phyloP scores from a whole-genome alignment of 2,329 filamentous ascomycete genomes.

The Geosmithia morbida region DNA sequence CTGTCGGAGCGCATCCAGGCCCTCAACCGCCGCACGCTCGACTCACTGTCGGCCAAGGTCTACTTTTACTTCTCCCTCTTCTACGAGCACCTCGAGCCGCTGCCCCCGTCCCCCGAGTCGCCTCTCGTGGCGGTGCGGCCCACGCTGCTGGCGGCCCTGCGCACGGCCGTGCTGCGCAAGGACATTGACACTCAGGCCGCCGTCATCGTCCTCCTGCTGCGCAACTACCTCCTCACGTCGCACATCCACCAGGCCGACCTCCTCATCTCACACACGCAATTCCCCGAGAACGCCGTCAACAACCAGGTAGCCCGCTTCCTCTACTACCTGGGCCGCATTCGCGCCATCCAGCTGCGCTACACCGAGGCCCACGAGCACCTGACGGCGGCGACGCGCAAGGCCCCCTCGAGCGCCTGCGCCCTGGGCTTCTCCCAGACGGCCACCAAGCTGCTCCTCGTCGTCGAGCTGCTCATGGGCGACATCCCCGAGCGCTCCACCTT shows the following conservation, averaged over 20 bases:
- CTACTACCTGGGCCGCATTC: slow-evolving; percentile 93
- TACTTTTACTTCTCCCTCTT: slow-evolving; percentile 98
- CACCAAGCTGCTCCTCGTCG: slow-evolving; percentile 89
- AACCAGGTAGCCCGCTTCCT: slow-evolving; percentile 96
- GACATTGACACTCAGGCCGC: slow-evolving; percentile 95
- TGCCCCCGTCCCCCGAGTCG: slow-evolving; percentile 79
- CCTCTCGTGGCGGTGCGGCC: slow-evolving; percentile 78
- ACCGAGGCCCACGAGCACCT: slow-evolving; percentile 94
- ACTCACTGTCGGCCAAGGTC: slow-evolving; percentile 84
- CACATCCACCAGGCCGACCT: slow-evolving; percentile 96
- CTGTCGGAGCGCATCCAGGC: slow-evolving; percentile 75
- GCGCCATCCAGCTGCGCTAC: slow-evolving; percentile 91
- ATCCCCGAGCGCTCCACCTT: slow-evolving; percentile 93
- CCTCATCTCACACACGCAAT: slow-evolving; percentile 88
- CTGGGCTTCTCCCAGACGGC: slow-evolving; percentile 92
- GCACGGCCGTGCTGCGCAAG: slow-evolving; percentile 92
- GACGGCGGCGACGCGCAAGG: slow-evolving; percentile 86
- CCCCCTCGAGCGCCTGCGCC: slow-evolving; percentile 76
- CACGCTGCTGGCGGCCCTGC: slow-evolving; percentile 71
- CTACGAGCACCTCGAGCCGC: slow-evolving; percentile 76
- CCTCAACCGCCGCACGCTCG: slow-evolving; percentile 84
- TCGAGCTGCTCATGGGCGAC: slow-evolving; percentile 95
- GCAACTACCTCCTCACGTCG: slow-evolving; percentile 90
- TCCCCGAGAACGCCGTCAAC: slow-evolving; percentile 87
- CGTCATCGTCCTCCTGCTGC: slow-evolving; percentile 84